Evolutionary conservation across 192 early-diverging fungal species (phyloP).

Genomic region (Coemansia javaensis): DNA sequence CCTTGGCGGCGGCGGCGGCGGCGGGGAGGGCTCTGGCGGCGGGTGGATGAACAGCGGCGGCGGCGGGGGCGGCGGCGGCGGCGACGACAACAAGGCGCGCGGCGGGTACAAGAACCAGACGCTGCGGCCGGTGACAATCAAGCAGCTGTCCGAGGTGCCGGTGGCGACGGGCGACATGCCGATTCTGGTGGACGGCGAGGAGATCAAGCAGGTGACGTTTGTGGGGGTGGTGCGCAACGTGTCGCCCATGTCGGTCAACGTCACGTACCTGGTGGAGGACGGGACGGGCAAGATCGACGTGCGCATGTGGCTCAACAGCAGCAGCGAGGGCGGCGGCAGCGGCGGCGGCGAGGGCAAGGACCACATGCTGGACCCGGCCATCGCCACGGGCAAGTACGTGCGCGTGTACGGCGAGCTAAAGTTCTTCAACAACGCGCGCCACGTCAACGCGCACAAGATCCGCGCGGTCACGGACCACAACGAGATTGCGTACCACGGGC

Average conservation of each 20-base stretch:
- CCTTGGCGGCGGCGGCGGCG: not conserved
- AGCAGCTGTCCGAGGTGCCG: slow-evolving; percentile 57
- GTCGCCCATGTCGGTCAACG: slow-evolving; percentile 53
- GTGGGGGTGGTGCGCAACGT: slow-evolving; percentile 65
- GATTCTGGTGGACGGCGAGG: slow-evolving; percentile 63
- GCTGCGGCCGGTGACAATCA: slow-evolving; percentile 78
- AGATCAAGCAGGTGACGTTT: slow-evolving; percentile 68
- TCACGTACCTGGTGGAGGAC: slow-evolving; percentile 73
- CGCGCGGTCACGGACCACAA: slow-evolving; percentile 64
- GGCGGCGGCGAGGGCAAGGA: slow-evolving; percentile 5
- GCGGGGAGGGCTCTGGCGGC: slow-evolving; percentile 10
- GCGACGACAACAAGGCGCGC: slow-evolving; percentile 36
- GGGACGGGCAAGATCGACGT: slow-evolving; percentile 74
- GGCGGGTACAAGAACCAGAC: slow-evolving; percentile 56
- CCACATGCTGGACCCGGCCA: slow-evolving; percentile 14
- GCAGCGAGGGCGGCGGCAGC: slow-evolving; percentile 11
- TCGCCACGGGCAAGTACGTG: slow-evolving; percentile 56
- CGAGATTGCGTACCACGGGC: slow-evolving; percentile 72
- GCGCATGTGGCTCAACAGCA: slow-evolving; percentile 54
- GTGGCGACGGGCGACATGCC: slow-evolving; percentile 55
- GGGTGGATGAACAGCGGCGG: slow-evolving; percentile 27
- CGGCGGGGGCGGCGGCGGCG: slow-evolving; percentile 18
- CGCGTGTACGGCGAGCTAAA: slow-evolving; percentile 68
- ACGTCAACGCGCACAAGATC: slow-evolving; percentile 55
- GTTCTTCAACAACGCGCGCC: slow-evolving; percentile 55